A percentile compares a stretch with the other conserved stretches of the same genome.
Evolutionary conservation across 257 asterid species (phyloP).

Genomic region (Thymus quinquecostatus): DNA sequence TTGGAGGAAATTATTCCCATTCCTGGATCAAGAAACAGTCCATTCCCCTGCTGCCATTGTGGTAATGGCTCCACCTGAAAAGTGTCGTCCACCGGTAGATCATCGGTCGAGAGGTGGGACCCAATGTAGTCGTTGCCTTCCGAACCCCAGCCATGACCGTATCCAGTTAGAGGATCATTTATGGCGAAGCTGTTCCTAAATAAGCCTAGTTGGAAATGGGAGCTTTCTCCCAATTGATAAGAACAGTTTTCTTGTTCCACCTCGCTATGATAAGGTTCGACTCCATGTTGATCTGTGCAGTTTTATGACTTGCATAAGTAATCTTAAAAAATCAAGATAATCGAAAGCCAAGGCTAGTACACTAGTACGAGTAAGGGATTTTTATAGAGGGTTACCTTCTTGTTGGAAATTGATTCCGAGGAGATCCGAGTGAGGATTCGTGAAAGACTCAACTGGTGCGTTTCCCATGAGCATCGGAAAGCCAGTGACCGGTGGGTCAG

Average conservation of each 20-base stretch:
- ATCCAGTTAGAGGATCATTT: constrained; percentile 43
- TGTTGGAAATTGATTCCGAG: constrained; percentile 44
- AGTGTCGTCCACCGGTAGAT: constrained; percentile 36
- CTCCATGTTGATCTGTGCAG: constrained; percentile 46
- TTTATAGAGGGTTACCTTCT: constrained; percentile 51
- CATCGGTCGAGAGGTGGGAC: constrained; percentile 43
- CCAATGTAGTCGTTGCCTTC: constrained; percentile 32
- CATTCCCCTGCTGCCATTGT: constrained; percentile 51
- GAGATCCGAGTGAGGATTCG: constrained; percentile 37
- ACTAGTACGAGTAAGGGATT: background rate
- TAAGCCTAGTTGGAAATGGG: constrained; percentile 48
- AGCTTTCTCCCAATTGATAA: constrained; percentile 47
- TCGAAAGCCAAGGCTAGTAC: background rate
- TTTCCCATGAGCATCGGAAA: constrained; percentile 46
- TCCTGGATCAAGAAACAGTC: constrained; percentile 41
- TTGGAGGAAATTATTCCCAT: constrained; percentile 45
- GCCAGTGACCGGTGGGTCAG: constrained; percentile 41
- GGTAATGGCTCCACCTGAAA: constrained; percentile 48
- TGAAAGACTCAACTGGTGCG: constrained; percentile 36
- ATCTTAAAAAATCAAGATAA: background rate
- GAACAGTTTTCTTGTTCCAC: constrained; percentile 40
- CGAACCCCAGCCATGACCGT: constrained; percentile 40
- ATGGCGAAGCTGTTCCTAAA: constrained; percentile 44
- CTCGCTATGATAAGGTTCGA: constrained; percentile 35
- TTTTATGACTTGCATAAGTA: constrained; percentile 8